Evolutionary conservation across 331 rosid genomes (phyloP).

Genomic region (Telfairia occidentalis): DNA sequence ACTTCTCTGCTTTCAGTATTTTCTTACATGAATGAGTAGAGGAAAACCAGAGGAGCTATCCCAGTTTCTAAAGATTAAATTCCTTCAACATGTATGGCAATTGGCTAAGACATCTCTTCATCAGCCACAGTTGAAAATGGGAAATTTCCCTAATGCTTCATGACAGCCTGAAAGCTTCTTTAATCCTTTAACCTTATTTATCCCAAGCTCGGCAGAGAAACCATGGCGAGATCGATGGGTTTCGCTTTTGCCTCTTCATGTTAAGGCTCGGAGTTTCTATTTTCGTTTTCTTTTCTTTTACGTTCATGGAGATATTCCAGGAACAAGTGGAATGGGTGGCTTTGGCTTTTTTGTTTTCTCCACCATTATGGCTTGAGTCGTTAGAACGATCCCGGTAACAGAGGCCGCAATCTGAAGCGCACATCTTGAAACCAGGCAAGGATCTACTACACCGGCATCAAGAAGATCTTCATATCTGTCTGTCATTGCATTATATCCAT

Average conservation of each 20-base stretch:
- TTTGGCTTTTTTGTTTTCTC: conserved; percentile 51
- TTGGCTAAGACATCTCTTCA: background rate
- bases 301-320: conserved; percentile 53
- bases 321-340: conserved; percentile 52
- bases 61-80: background rate
- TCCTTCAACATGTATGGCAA: background rate
- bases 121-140: conserved; percentile 3
- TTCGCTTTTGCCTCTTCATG: background rate
- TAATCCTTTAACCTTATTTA: background rate
- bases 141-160: background rate
- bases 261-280: background rate
- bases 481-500: conserved; percentile 80
- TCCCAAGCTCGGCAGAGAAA: background rate
- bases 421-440: conserved; percentile 76
- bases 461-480: conserved; percentile 74
- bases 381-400: conserved; percentile 65
- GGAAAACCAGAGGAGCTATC: background rate
- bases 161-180: background rate
- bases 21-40: background rate
- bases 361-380: conserved; percentile 78
- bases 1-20: background rate
- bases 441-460: conserved; percentile 73
- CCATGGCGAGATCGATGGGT: background rate
- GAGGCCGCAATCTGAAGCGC: conserved; percentile 90
- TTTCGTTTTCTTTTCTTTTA: background rate